phyloP scores from a whole-genome alignment of 108 stramenopile species.

The Pseudonitzschia pungens region DNA sequence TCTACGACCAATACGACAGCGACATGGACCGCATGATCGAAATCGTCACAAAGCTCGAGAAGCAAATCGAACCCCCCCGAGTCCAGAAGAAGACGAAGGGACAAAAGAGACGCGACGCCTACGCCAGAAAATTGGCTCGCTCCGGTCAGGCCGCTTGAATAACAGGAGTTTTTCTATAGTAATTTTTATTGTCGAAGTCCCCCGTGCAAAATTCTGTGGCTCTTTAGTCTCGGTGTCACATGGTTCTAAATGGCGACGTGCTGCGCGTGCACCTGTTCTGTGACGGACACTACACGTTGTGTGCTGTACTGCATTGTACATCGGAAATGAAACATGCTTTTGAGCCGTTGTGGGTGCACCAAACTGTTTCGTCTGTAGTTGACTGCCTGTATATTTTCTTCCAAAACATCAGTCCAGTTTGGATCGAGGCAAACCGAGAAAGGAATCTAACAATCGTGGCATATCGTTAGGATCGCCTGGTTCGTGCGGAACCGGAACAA shows the following conservation, averaged over 20 bases:
- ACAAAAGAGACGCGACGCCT: conserved; percentile 73
- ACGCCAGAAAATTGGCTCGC: conserved; percentile 39
- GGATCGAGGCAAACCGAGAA: conserved; percentile 27
- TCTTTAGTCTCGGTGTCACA: too few species aligned
- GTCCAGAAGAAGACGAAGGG: conserved; percentile 73
- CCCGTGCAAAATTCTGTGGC: too few species aligned
- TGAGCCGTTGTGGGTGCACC: too few species aligned
- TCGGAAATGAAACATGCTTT: too few species aligned
- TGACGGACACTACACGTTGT: too few species aligned
- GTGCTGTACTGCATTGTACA: too few species aligned
- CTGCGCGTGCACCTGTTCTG: too few species aligned
- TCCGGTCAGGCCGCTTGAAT: neutral
- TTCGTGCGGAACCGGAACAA: conserved; percentile 33
- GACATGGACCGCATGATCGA: conserved; percentile 68
- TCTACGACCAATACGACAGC: conserved; percentile 59
- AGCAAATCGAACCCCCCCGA: conserved; percentile 60
- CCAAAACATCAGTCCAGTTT: neutral
- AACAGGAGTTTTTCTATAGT: neutral
- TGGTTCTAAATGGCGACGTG: too few species aligned
- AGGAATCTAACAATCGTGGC: conserved; percentile 39
- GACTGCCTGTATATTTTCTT: too few species aligned
- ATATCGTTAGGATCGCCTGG: conserved; percentile 39
- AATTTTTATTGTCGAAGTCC: too few species aligned
- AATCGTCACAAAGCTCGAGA: conserved; percentile 43
- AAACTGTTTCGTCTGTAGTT: too few species aligned